Evolutionary conservation across 345 rosid species (phyloP), one percentile per base, ranked within the genome.

Genomic region (Theobroma cacao): DNA sequence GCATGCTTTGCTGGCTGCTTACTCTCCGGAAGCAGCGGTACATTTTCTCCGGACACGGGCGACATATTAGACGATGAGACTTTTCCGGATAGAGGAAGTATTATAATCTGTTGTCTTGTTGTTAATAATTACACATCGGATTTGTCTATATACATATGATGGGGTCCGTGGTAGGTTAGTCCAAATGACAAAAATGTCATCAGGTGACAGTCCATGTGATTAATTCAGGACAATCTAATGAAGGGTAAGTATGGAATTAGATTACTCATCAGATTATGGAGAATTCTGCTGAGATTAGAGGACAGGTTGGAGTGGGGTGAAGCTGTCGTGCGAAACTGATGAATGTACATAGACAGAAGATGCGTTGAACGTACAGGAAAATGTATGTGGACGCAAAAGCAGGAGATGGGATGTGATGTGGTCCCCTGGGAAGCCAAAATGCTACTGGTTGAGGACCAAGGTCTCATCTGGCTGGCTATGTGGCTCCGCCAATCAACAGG

Each of bases 11-110:
- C 79, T 0, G 67, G 34, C 40, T 63, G 65, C 76, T 80, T 80
- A 60, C 63, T 73, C 33, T 82, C 85, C 1, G 88, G 89, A 36
- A 93, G 89, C 43, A 95, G 92, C 33, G 92, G 93, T 9, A 69
- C 76, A 9, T 85, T 41, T 12, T 67, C 60, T 53, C 85, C 85
- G 15, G 79, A 70, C 10, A 83, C 81, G 72, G 89, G 90, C 33
- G 92, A 81, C 97, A 93, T 91, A 6, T 15, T 14, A 40, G 53
- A 55, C 24, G 63, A 52, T 33, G 72, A 22, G 28, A 22, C 1
- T 22, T 20, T 72, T 72, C 80, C 72, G 55, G 78, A 40, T 13
- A 17, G 64, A 17, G 60, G 48, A 4, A 5, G 43, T 40, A 24
- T 2, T 53, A 10, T 2, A 0, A 58, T 11, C 0, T 40, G 53